Evolutionary conservation across 441 rosid genomes (phyloP).

Genomic region (Euphorbia corollata): DNA sequence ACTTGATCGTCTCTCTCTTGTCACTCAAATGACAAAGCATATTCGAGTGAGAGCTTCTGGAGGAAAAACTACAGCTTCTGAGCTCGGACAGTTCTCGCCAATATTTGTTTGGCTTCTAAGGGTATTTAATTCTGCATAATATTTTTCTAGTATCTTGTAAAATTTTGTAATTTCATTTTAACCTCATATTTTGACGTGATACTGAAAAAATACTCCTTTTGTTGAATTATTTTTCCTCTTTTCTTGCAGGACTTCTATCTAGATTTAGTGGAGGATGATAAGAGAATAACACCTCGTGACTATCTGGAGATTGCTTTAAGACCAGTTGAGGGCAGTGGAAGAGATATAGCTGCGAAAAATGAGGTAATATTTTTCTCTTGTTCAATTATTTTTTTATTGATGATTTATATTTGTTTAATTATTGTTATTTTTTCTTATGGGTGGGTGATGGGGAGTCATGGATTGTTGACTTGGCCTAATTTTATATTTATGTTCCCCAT

Average conservation of each 20-base stretch:
- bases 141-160: neutral
- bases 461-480: neutral
- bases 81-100: conserved; percentile 92
- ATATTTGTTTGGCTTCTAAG: conserved; percentile 96
- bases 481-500: neutral
- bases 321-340: conserved; percentile 77
- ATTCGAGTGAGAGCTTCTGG: conserved; percentile 90
- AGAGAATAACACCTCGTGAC: conserved; percentile 87
- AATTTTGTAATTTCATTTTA: neutral
- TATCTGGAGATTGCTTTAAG: conserved; percentile 86
- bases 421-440: neutral
- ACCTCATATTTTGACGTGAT: no score
- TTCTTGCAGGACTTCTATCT: conserved; percentile 77
- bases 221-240: neutral
- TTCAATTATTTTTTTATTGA: conserved; percentile 6
- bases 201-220: neutral
- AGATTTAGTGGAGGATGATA: conserved; percentile 76
- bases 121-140: conserved; percentile 35
- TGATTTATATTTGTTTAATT: neutral
- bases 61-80: conserved; percentile 66
- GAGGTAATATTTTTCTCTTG: conserved; percentile 47
- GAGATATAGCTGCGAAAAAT: conserved; percentile 78
- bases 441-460: neutral
- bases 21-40: conserved; percentile 95
- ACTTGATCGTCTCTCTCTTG: conserved; percentile 94